phyloP scores from a whole-genome alignment of 345 rosid species.

The Melaleuca quinquenervia region DNA sequence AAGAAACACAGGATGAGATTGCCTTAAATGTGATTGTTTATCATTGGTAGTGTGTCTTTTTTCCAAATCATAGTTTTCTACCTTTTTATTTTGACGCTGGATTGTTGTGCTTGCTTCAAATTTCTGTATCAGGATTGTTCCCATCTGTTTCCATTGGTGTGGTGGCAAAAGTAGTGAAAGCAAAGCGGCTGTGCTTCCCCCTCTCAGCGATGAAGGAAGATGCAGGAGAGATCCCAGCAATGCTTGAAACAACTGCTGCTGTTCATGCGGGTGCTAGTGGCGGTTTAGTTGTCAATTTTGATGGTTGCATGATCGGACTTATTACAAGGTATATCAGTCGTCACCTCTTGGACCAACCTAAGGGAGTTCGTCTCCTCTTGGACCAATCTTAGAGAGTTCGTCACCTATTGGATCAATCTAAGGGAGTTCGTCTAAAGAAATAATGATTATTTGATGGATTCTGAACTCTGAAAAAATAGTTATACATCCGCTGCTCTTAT shows the following conservation, averaged over 20 bases:
- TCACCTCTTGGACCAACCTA: too few species aligned
- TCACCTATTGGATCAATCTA: too few species aligned
- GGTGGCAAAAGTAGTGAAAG: conserved; percentile 69
- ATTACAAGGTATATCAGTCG: conserved; percentile 65
- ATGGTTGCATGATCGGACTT: conserved; percentile 82
- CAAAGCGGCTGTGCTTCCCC: conserved; percentile 18
- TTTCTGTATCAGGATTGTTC: conserved; percentile 31
- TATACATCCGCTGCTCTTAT: background rate
- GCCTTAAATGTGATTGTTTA: background rate
- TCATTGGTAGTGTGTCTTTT: background rate
- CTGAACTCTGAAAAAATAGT: background rate
- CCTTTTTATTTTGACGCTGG: background rate
- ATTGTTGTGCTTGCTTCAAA: background rate
- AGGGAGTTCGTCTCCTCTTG: too few species aligned
- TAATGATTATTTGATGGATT: background rate
- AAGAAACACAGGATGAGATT: background rate
- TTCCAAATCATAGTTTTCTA: background rate
- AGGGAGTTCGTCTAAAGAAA: too few species aligned
- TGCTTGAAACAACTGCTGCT: conserved; percentile 97
- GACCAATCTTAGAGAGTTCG: too few species aligned
- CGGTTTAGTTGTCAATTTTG: conserved; percentile 73
- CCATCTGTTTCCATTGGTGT: conserved; percentile 86
- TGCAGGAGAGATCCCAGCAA: conserved; percentile 38
- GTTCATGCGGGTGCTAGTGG: conserved; percentile 98
- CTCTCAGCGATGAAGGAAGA: conserved; percentile 15